Evolutionary conservation across 805 yeast species (phyloP).

Genomic region (Huiozyma sinensis): DNA sequence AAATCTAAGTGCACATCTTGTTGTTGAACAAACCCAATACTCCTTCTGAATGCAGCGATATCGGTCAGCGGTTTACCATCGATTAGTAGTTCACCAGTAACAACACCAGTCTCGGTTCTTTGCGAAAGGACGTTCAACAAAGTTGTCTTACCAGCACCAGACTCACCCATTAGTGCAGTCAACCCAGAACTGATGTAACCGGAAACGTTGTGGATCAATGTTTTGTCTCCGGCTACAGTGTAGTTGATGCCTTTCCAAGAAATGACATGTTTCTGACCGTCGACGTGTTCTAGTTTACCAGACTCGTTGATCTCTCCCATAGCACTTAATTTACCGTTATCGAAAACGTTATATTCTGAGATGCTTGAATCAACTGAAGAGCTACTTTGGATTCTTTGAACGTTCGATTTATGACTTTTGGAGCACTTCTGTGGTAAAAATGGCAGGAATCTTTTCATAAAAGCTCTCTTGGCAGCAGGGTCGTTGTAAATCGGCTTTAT

Average conservation of each 20-base stretch:
- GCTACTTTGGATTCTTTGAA: background rate
- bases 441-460: background rate
- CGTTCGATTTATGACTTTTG: background rate
- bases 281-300: constrained; percentile 1
- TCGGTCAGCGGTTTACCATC: constrained; percentile 38
- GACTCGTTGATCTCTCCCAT: background rate
- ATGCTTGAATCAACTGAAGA: background rate
- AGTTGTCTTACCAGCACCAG: constrained; percentile 58
- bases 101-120: constrained; percentile 42
- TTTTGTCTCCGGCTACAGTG: constrained; percentile 29
- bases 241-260: constrained; percentile 55
- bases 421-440: background rate
- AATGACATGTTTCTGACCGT: constrained; percentile 35
- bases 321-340: background rate
- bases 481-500: constrained; percentile 5
- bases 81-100: constrained; percentile 48
- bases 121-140: constrained; percentile 42
- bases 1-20: constrained; percentile 44
- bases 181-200: constrained; percentile 66
- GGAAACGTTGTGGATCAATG: constrained; percentile 35
- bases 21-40: constrained; percentile 50
- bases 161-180: constrained; percentile 46
- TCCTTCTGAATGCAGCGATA: constrained; percentile 37
- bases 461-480: background rate
- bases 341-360: background rate